phyloP scores from a whole-genome alignment of 2,329 filamentous ascomycete species.

The Bipolaris bicolor region DNA sequence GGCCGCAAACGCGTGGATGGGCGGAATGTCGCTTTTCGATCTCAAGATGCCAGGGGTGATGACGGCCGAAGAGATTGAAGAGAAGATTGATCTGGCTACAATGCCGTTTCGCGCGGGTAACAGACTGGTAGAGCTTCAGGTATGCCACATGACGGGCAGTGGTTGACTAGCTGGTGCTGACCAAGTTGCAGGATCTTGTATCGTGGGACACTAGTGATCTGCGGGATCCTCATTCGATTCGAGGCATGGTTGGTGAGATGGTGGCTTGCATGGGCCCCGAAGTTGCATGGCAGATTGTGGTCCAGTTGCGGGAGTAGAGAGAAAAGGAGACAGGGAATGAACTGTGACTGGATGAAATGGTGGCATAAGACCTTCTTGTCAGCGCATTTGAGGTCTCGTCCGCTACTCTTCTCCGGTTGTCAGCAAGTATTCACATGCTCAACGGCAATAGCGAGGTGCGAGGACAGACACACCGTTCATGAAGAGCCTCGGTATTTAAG shows the following conservation, averaged over 20 bases:
- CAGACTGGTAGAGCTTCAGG: constrained; percentile 40
- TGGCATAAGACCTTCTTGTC: background rate
- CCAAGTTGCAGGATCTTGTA: constrained; percentile 57
- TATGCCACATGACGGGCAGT: constrained; percentile 24
- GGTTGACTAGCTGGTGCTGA: constrained; percentile 28
- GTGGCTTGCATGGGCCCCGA: constrained; percentile 70
- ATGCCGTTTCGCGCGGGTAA: constrained; percentile 61
- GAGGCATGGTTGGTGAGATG: constrained; percentile 69
- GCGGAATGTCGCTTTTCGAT: constrained; percentile 60
- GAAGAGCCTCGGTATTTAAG: too few relatives aligned
- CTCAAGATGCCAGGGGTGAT: constrained; percentile 72
- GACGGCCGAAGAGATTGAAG: constrained; percentile 59
- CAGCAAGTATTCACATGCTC: background rate
- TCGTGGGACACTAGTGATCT: constrained; percentile 65
- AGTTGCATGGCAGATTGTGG: constrained; percentile 61
- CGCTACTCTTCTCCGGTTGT: background rate
- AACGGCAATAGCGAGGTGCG: too few relatives aligned
- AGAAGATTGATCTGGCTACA: constrained; percentile 62
- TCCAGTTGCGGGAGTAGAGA: constrained; percentile 57
- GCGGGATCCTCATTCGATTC: constrained; percentile 59
- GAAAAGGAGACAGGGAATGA: constrained; percentile 2
- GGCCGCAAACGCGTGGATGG: constrained; percentile 43
- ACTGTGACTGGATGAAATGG: background rate
- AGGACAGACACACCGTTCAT: too few relatives aligned
- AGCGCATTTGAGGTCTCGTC: background rate